Evolutionary conservation across 2,329 filamentous ascomycete genomes (phyloP), one percentile per base, ranked within the genome.

Genomic region (Sclerotinia glacialis): DNA sequence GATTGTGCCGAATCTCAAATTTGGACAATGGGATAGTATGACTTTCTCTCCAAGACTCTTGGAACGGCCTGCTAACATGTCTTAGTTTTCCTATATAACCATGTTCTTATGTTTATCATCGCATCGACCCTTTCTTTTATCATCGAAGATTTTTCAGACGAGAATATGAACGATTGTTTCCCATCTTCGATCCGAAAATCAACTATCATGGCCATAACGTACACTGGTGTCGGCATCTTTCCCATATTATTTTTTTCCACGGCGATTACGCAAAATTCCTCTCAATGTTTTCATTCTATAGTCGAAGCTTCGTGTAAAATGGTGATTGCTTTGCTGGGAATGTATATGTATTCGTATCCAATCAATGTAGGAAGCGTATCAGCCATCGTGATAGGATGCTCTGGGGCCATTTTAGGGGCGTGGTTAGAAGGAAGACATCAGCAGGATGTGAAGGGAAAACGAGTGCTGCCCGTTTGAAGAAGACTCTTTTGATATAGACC

Each of bases 111-210:
- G 16, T 54, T 66, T 31, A 31, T 52, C 46, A 28, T 66, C 16
- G 6, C 49, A 37, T 53, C 58, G 6, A 18, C 23, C 2, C 47
- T 66, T 16, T 63, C 56, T 9, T 63, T 37, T 21, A 14, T 55
- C 14, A 63, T 66, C 37, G 64, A 66, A 40, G 58, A 66, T 23
- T 66, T 66, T n/a, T 62, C 56, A 5, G 46, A 46, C 47, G 58
- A 63, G 23, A 66, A 66, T 9, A 55, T 66, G 16, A 63, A 66
- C 16, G 64, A 66, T 52, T 62, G 58, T 42, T 66, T 66, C 59
- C 58, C 49, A 12, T 44, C 34, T 8, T 16, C 16, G 0, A 54
- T 61, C 34, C 34, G 58, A 23, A 40, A 9, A 23, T 54, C 56
- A 9, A 66, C 58, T 34, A 63, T 63, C 23, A 7, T 53, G 16